These are phyloP conservation scores for Scheffersomyces parashehatae DNA, from an alignment of 1,139 yeast genomes.

Conservation along the genomic window DNA sequence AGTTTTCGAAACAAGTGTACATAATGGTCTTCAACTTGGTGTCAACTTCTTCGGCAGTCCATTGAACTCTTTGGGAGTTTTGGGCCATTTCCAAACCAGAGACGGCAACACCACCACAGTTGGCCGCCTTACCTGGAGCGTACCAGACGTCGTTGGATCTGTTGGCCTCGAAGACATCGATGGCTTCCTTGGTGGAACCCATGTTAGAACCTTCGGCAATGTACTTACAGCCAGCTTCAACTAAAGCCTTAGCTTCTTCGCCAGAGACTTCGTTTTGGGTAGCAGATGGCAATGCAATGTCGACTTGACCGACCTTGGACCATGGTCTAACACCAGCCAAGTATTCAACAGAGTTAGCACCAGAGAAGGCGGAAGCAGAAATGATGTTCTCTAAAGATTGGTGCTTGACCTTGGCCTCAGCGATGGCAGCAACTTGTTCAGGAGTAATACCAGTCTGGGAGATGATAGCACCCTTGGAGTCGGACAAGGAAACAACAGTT, in stretches of 20 bases:
- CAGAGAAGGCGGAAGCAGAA: conserved; percentile 56
- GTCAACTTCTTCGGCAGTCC: conserved; percentile 20
- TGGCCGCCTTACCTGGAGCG: conserved; percentile 99
- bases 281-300: conserved; percentile 96
- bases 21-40: conserved; percentile 56
- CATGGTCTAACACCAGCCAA: conserved; percentile 95
- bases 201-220: conserved; percentile 99
- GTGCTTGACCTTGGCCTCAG: conserved; percentile 80
- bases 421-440: conserved; percentile 76
- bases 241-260: conserved; percentile 92
- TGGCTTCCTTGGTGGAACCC: conserved; percentile 98
- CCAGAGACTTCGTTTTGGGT: conserved; percentile 98
- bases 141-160: conserved; percentile 85
- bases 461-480: conserved; percentile 87
- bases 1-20: conserved; percentile 90
- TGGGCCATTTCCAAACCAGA: conserved; percentile 99
- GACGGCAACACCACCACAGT: conserved; percentile 99
- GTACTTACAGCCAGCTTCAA: conserved; percentile 88
- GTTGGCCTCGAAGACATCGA: conserved; percentile 87
- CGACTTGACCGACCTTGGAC: conserved; percentile 88
- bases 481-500: conserved; percentile 88
- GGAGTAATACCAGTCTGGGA: conserved; percentile 77
- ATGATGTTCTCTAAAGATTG: conserved; percentile 72
- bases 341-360: conserved; percentile 62
- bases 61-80: conserved; percentile 84